Base-by-base conservation (phyloP, 1,284 basidiomycete species). In the Lentinula novae-zelandiae region DNA sequence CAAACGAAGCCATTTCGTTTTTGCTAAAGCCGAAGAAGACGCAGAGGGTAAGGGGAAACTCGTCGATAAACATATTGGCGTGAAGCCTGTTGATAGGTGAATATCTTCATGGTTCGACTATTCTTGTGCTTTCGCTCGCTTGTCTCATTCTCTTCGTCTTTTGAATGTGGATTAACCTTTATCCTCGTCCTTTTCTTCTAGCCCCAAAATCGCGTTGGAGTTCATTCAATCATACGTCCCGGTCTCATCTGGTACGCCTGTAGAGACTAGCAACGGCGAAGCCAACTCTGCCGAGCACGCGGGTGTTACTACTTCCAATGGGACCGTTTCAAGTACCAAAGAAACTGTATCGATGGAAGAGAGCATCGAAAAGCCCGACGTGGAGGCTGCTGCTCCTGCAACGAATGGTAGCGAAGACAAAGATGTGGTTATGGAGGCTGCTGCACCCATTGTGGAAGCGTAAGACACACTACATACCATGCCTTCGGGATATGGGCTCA, bases 1-100 rank as follows among this genome's bases (percentile, higher is more conserved):
- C 50, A 90, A 91, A 73, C 84, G 94, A 17, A 93, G 90, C 64
- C 93, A 96, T 73, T 96, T 96, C 73, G 84, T 96, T 65, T 95
- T 96, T 67, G 91, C 85, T 66, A 90, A 92, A 72, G 92, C 91
- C 5, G 54, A 56, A 56, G 40, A 56, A 15, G 31, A 31, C 6
- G 54, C 54, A 33, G 54, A 46, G 40, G 54, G 54, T 8, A 61
- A 55, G 10, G 95, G 93, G 1, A 92, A 92, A 72, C 78, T 96
- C 44, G 73, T 95, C 13, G 89, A 95, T 36, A 90, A 86, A 75
- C 86, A 86, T 68, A 78, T 92, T 6, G 90, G 92, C 1, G 93
- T 96, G 58, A 92, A 93, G 69, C 90, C 94, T 1, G 86, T 71
- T 0, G 90, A 95, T 56, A 92, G 90, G 90, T 89, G 54, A 57